A percentile compares a stretch with the other conserved stretches of the same genome.
These are phyloP conservation scores for Batrachochytrium dendrobatidis DNA, from an alignment of 371 early-diverging fungal genomes.

Conservation along the genomic window DNA sequence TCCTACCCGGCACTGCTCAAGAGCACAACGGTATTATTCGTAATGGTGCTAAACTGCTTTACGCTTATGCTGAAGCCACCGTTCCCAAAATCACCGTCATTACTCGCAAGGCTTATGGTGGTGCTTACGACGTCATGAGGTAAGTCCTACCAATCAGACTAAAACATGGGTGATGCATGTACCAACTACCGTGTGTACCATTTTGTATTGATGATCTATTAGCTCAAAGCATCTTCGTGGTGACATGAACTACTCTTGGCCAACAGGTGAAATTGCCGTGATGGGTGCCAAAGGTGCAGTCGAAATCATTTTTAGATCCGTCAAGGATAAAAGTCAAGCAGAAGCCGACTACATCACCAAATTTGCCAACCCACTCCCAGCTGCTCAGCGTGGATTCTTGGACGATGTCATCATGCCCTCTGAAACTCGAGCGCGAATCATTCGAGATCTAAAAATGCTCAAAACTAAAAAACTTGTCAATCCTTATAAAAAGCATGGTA, in stretches of 20 bases:
- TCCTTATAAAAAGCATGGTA: constrained; percentile 92
- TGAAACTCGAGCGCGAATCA: constrained; percentile 73
- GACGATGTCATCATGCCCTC: constrained; percentile 90
- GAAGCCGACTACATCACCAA: constrained; percentile 83
- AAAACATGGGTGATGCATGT: too few relatives aligned
- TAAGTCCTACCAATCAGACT: background rate
- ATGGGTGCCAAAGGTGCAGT: constrained; percentile 98
- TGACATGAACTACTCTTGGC: constrained; percentile 93
- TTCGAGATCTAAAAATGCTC: constrained; percentile 80
- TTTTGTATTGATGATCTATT: constrained; percentile 2
- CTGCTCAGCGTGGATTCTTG: constrained; percentile 90
- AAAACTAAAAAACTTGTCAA: constrained; percentile 63
- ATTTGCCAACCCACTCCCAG: constrained; percentile 93
- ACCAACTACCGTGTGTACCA: constrained; percentile 3
- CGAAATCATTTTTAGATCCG: constrained; percentile 86
- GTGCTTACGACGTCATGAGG: constrained; percentile 96
- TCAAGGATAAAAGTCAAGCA: constrained; percentile 58
- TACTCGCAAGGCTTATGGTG: constrained; percentile 94
- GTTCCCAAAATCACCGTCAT: constrained; percentile 95
- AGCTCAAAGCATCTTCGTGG: constrained; percentile 90
- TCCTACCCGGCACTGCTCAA: constrained; percentile 90
- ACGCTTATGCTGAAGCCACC: constrained; percentile 95
- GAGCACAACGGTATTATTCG: constrained; percentile 95
- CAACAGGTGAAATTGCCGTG: constrained; percentile 93
- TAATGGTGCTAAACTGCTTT: constrained; percentile 94